Conservation (phyloP, 225 moss, liverwort and hornwort genomes). For the Pseudoscleropodium purum region DNA sequence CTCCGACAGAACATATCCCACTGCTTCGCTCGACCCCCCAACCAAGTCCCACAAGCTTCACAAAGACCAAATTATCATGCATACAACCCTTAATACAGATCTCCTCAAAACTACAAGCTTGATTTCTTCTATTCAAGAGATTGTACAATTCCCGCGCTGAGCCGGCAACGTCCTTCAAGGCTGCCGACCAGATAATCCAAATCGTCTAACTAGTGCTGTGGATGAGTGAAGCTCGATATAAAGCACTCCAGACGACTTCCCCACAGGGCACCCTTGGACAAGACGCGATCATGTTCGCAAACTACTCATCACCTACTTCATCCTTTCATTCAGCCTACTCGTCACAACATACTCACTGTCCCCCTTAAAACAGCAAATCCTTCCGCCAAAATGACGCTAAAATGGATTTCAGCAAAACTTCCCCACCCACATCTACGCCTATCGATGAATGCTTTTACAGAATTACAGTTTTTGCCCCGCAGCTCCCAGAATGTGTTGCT, state of each 20-base stretch:
- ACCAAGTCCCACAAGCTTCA: neutral
- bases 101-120: neutral
- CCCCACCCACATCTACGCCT: conserved; percentile 17
- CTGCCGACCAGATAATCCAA: conserved; percentile 5
- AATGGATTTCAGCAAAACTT: neutral
- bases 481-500: conserved; percentile 45
- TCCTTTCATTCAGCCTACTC: neutral
- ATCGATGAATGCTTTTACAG: conserved; percentile 36
- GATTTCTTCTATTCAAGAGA: conserved; percentile 23
- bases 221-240: conserved; percentile 10
- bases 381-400: neutral
- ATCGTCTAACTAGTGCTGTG: neutral
- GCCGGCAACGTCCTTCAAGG: neutral
- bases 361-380: neutral
- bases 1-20: neutral
- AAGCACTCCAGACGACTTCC: neutral
- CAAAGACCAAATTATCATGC: neutral
- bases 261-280: neutral
- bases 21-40: neutral
- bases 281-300: neutral
- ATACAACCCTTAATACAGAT: neutral
- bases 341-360: neutral
- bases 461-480: conserved; percentile 63
- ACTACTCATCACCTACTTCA: neutral
- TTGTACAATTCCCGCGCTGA: conserved; percentile 21